These are phyloP conservation scores for Phanerochaete sordida DNA, from an alignment of 768 basidiomycete species.

Conservation along the genomic window DNA sequence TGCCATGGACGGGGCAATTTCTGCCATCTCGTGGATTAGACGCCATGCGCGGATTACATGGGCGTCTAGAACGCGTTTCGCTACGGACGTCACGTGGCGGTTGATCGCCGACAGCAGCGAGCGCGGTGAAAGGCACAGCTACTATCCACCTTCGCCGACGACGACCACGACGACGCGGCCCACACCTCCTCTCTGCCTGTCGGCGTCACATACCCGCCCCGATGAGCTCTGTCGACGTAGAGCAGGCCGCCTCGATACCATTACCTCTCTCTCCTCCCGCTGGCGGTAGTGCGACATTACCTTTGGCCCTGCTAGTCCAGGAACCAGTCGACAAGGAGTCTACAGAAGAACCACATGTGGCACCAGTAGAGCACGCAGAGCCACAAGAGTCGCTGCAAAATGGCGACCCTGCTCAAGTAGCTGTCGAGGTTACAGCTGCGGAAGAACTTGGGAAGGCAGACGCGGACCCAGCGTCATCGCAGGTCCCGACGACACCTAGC, in stretches of 20 bases:
- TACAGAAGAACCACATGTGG: constrained; percentile 16
- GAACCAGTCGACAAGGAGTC: constrained; percentile 11
- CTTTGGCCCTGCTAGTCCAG: background rate
- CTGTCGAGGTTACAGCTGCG: background rate
- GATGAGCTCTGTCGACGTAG: constrained; percentile 19
- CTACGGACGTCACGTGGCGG: constrained; percentile 15
- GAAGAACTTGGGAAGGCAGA: background rate
- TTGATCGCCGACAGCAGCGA: background rate
- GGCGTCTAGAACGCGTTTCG: constrained; percentile 15
- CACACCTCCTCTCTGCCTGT: constrained; percentile 1
- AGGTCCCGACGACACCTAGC: constrained; percentile 4
- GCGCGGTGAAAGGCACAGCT: background rate
- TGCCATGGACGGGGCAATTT: background rate
- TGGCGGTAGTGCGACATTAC: constrained; percentile 12
- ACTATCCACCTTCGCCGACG: constrained; percentile 10
- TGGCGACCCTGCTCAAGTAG: background rate
- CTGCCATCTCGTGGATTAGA: background rate
- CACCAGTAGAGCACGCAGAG: background rate
- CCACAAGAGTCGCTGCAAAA: background rate
- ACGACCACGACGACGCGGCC: constrained; percentile 4
- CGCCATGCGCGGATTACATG: background rate
- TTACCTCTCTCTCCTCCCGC: constrained; percentile 24
- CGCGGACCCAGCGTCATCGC: background rate
- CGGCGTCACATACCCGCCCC: constrained; percentile 10
- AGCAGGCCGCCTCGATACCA: constrained; percentile 20